Base-by-base conservation (phyloP, 2,329 filamentous ascomycete species). In the Xylaria sp. region DNA sequence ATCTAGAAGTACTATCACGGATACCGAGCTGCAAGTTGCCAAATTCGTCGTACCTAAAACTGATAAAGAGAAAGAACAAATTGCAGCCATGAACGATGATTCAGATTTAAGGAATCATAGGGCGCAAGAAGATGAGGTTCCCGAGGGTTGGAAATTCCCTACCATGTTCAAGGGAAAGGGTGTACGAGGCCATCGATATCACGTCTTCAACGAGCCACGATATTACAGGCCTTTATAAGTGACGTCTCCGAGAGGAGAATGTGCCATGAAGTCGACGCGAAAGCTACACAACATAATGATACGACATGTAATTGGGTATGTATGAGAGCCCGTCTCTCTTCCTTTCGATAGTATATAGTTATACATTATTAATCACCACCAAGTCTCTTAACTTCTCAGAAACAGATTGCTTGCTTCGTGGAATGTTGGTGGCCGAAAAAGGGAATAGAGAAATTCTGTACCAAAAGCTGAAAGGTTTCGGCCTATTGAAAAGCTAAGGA, bases 21-120 rank as follows among this genome's bases (percentile, higher is more conserved):
- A 99, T 79, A 99, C 96, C 2, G 96, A 99, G 82, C 85, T 99
- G 64, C 96, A 99, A 85, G 92, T 97, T 38, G 96, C 93, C 74
- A 98, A 98, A 81, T 98, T 99, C 81, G 88, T 94, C 40, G 88
- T 99, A 53, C 94, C 93, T 2, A 85, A 89, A 75, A 86, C 87
- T 0, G 86, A 90, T 57, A 87, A 88, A 17, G 88, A 90, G 66
- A 84, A 85, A 61, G 78, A 73, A 26, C 74, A 77, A 60, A 75
- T 85, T 0, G 82, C 83, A 69, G 77, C 77, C 0, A 76, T 83
- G 44, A 76, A 81, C 2, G 77, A 78, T 4, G 65, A 75, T 33
- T 28, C 69, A 6, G 86, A 92, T 66, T 83, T 89, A 72, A 85
- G 92, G 26, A 83, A 89, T 66, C 80, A 78, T 28, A 82, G 84